A percentile compares a stretch with the other conserved stretches of the same genome.
These are phyloP conservation scores for Sungouiozyma intestinalis DNA, from an alignment of 805 yeast genomes.

Conservation along the genomic window DNA sequence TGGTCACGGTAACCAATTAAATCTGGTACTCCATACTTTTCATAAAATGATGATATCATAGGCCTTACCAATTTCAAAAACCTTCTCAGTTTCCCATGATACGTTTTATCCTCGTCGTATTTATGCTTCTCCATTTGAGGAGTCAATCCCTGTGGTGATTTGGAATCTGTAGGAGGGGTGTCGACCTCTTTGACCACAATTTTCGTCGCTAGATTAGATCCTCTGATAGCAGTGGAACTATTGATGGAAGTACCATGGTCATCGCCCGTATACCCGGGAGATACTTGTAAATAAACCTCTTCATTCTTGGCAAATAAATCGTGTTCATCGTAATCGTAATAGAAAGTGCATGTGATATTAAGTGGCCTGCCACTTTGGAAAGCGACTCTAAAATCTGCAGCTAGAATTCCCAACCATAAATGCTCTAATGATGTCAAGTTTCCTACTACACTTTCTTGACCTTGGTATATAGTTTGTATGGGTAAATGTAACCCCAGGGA, in stretches of 20 bases:
- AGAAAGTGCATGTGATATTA: slow-evolving; percentile 5
- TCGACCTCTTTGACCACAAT: neutral
- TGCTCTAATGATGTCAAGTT: slow-evolving; percentile 13
- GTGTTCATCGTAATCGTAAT: slow-evolving; percentile 3
- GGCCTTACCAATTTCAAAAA: slow-evolving; percentile 13
- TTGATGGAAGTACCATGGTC: neutral
- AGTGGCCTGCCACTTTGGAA: slow-evolving; percentile 19
- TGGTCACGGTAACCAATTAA: slow-evolving; percentile 1
- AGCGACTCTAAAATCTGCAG: slow-evolving; percentile 15
- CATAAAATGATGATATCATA: slow-evolving; percentile 7
- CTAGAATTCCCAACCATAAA: slow-evolving; percentile 20
- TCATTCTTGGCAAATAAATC: neutral
- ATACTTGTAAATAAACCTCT: neutral
- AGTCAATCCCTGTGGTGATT: neutral
- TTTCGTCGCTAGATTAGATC: neutral
- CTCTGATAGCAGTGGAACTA: neutral
- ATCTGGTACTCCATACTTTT: slow-evolving; percentile 8
- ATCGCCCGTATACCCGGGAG: neutral
- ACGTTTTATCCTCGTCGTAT: slow-evolving; percentile 1
- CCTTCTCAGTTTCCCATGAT: slow-evolving; percentile 9
- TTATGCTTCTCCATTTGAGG: neutral
- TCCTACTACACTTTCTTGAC: slow-evolving; percentile 12
- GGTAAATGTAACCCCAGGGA: slow-evolving; percentile 18
- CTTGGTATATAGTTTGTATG: slow-evolving; percentile 9
- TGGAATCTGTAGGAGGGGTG: neutral